Evolutionary conservation across 78 protist species (phyloP).

Genomic region (Dictyostelium capitatum): DNA sequence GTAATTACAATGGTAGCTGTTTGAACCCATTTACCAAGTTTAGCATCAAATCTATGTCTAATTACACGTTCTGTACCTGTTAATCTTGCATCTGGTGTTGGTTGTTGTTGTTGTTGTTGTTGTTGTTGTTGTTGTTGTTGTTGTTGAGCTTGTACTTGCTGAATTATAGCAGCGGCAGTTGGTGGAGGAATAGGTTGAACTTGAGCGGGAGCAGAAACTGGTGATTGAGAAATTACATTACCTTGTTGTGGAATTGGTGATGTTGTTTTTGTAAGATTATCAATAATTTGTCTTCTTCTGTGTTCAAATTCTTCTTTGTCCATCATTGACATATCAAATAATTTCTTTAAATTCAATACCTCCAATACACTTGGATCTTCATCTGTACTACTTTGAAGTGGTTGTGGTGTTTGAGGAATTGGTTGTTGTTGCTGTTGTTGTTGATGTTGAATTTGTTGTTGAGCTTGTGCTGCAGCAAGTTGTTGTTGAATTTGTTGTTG

Average conservation of each 20-base stretch:
- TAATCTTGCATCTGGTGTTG: constrained; percentile 57
- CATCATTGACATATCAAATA: constrained; percentile 69
- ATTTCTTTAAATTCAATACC: constrained; percentile 60
- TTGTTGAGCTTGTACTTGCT: not conserved
- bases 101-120: not conserved
- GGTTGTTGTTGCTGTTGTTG: constrained; percentile 2
- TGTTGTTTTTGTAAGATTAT: constrained; percentile 66
- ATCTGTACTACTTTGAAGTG: constrained; percentile 50
- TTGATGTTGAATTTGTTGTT: not conserved
- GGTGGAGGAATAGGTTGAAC: not conserved
- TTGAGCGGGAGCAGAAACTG: constrained; percentile 4
- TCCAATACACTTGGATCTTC: constrained; percentile 58
- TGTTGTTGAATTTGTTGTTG: constrained; percentile 16
- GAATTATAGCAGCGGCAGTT: not conserved
- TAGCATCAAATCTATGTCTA: constrained; percentile 73
- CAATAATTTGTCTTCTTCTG: constrained; percentile 64
- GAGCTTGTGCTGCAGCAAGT: not conserved
- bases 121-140: constrained; percentile 41
- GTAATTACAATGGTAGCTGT: constrained; percentile 80
- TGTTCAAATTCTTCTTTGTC: constrained; percentile 77
- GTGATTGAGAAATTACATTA: constrained; percentile 10
- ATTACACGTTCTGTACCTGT: constrained; percentile 76
- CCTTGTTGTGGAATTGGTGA: constrained; percentile 45
- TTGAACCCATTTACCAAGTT: constrained; percentile 80
- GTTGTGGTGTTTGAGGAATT: not conserved